Percentiles rank a stretch among this genome's conserved stretches.
Conservation (phyloP, 2,329 filamentous ascomycete species). For the Aspergillus costaricaensis region DNA sequence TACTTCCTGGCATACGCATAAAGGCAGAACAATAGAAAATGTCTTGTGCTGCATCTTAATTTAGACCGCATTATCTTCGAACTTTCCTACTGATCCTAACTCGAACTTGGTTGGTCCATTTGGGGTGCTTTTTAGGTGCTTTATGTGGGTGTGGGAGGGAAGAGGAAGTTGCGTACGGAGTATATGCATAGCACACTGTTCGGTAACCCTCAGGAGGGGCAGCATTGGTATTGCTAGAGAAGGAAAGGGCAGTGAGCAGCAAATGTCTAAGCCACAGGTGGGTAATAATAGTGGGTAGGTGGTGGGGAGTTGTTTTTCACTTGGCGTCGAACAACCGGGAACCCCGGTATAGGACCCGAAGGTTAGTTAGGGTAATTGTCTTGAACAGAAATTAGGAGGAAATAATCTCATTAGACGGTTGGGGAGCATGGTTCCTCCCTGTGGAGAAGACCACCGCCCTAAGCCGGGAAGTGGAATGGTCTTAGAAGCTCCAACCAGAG, state of each 20-base stretch:
- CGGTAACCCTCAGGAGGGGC: not conserved
- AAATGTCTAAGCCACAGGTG: slow-evolving; percentile 9
- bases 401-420: slow-evolving; percentile 2
- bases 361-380: slow-evolving; percentile 10
- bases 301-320: not conserved
- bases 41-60: not conserved
- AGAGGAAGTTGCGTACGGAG: not conserved
- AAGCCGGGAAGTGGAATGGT: slow-evolving; percentile 17
- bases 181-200: not conserved
- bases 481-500: slow-evolving; percentile 17
- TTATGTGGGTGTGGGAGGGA: not conserved
- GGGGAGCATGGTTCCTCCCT: slow-evolving; percentile 25
- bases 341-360: slow-evolving; percentile 15
- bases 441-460: slow-evolving; percentile 22
- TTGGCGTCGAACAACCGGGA: slow-evolving; percentile 12
- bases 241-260: not conserved
- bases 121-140: too few relatives aligned
- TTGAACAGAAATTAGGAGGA: slow-evolving; percentile 6
- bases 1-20: not conserved
- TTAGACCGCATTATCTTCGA: not conserved
- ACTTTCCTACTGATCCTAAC: not conserved
- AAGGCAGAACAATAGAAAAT: not conserved
- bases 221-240: not conserved
- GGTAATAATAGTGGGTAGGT: not conserved
- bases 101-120: not conserved